Evolutionary conservation across 106 monocot genomes (phyloP).

Genomic region (Dendrobium huoshanense): DNA sequence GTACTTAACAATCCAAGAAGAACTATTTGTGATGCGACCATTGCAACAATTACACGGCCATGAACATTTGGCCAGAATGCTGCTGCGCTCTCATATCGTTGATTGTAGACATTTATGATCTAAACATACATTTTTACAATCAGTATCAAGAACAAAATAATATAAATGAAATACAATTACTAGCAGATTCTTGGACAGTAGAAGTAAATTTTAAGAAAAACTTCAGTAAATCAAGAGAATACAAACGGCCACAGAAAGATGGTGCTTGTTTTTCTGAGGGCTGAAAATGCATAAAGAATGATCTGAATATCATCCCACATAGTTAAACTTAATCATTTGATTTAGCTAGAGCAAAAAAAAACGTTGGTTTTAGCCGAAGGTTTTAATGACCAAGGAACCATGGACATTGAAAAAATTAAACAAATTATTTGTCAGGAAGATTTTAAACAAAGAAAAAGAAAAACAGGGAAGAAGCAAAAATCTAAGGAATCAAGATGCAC

Average conservation of each 20-base stretch:
- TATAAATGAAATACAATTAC: background rate
- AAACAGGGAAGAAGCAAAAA: background rate
- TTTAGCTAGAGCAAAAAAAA: too few species aligned
- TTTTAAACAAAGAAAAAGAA: too few species aligned
- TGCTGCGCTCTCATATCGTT: constrained; percentile 77
- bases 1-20: constrained; percentile 65
- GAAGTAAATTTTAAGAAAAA: background rate
- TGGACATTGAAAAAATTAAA: too few species aligned
- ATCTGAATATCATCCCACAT: too few species aligned
- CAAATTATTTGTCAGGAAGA: too few species aligned
- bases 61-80: constrained; percentile 90
- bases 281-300: too few species aligned
- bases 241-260: background rate
- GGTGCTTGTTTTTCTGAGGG: too few species aligned
- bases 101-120: constrained; percentile 90
- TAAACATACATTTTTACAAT: constrained; percentile 4
- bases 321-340: too few species aligned
- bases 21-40: constrained; percentile 63
- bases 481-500: background rate
- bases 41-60: constrained; percentile 49
- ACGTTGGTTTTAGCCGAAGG: too few species aligned
- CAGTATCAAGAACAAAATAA: background rate
- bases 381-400: too few species aligned
- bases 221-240: background rate
- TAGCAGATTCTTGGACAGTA: background rate